Evolutionary conservation across 768 basidiomycete species (phyloP), one percentile per base, ranked within the genome.

Genomic region (Trametes coccinea): DNA sequence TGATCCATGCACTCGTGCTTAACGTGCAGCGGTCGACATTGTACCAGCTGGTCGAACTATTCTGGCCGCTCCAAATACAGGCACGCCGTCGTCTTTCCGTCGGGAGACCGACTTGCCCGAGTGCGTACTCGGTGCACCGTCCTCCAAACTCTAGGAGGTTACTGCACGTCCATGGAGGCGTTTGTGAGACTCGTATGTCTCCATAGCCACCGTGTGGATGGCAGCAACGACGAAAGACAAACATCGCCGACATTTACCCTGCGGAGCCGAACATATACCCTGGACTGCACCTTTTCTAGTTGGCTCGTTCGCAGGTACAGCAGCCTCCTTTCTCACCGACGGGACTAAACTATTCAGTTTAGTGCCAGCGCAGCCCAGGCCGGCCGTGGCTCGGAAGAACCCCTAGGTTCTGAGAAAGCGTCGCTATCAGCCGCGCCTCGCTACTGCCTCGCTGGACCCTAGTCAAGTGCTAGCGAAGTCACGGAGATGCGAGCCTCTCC

Each of bases 51-150:
- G 49, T 7, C 50, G 40, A 33, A n/a, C 57, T 40, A 43, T 51
- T 59, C 57, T 51, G 41, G 29, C 57, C 57, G 57, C 49, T 59
- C 57, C 49, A 59, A 59, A 51, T 51, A 51, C 57, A 51, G 49
- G 49, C 57, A 51, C 41, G 41, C 49, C 3, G 16, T 31, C 31
- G 11, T 43, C 40, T 51, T 59, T 59, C 57, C 57, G 57, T 59
- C 57, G 57, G 57, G 41, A 14, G 43, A 59, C 57, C 57, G 57
- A 47, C n/a, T 30, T 37, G 47, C 56, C 22, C 22, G 22, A 22
- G 22, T 22, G 31, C 41, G 30, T 48, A 29, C 40, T 11, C 30
- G 37, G n/a, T 22, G 10, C 14, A 13, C 27, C 10, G 8, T 13
- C 27, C 47, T 48, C 27, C 47, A 46, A 22, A 17, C 9, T n/a